These are phyloP conservation scores for Beauveria caledonica DNA, from an alignment of 2,329 filamentous ascomycete species.

Conservation along the genomic window DNA sequence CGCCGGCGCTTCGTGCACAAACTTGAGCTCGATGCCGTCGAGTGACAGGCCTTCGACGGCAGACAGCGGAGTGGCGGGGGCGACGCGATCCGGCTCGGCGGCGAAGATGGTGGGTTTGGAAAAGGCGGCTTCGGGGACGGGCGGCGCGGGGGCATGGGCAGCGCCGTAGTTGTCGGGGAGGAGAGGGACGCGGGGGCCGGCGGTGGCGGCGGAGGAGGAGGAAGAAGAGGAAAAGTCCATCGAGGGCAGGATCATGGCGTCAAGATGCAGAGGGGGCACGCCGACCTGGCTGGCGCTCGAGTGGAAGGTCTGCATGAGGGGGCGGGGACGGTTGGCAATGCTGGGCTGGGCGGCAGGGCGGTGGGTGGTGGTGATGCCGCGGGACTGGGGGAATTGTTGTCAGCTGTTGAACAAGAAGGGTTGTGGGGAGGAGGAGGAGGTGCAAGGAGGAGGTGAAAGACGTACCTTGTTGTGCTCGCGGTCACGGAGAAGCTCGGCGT, in stretches of 20 bases:
- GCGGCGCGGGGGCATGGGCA: slow-evolving; percentile 34
- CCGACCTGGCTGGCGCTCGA: slow-evolving; percentile 39
- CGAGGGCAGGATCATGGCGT: slow-evolving; percentile 46
- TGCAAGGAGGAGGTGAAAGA: not conserved
- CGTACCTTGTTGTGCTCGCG: slow-evolving; percentile 37
- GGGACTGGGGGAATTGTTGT: slow-evolving; percentile 19
- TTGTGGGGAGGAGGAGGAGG: not conserved
- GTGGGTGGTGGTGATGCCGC: slow-evolving; percentile 38
- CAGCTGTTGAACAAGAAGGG: not conserved
- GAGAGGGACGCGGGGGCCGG: slow-evolving; percentile 46
- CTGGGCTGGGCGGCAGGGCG: slow-evolving; percentile 38
- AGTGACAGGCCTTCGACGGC: slow-evolving; percentile 51
- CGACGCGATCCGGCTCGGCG: slow-evolving; percentile 44
- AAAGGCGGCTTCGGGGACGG: slow-evolving; percentile 29
- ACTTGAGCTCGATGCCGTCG: slow-evolving; percentile 48
- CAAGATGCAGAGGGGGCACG: slow-evolving; percentile 33
- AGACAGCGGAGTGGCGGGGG: slow-evolving; percentile 42
- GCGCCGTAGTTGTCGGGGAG: slow-evolving; percentile 49
- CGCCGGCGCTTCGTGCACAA: slow-evolving; percentile 31
- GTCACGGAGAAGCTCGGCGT: slow-evolving; percentile 36
- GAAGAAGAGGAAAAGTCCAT: slow-evolving; percentile 20
- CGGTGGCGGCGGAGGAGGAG: slow-evolving; percentile 21
- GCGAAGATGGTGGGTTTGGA: slow-evolving; percentile 43
- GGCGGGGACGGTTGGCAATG: slow-evolving; percentile 37
- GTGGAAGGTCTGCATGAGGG: slow-evolving; percentile 57